Percentiles rank a stretch among this genome's conserved stretches.
These are phyloP conservation scores for Centella asiatica DNA, from an alignment of 129 eudicot genomes.

Conservation along the genomic window DNA sequence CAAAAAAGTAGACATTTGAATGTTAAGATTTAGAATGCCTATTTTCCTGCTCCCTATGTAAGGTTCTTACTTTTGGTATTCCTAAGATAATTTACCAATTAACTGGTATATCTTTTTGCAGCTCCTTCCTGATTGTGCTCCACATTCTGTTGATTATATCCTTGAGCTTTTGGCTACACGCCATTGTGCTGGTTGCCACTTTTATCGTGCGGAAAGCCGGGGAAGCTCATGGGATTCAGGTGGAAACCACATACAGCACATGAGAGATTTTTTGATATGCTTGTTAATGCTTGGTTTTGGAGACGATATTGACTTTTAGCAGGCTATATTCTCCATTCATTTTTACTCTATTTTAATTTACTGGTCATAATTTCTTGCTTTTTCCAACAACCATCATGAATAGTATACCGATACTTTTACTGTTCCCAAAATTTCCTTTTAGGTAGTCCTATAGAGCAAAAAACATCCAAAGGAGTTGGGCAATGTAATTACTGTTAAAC, in stretches of 20 bases:
- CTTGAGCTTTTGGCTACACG: constrained; percentile 40
- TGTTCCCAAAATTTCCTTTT: too few relatives aligned
- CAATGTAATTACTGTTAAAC: neutral
- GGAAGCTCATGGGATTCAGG: constrained; percentile 43
- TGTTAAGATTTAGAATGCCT: too few relatives aligned
- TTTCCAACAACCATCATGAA: neutral
- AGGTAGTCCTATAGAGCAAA: too few relatives aligned
- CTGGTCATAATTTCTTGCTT: neutral
- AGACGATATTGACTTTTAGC: neutral
- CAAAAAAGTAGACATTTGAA: too few relatives aligned
- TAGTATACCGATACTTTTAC: too few relatives aligned
- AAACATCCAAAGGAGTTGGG: neutral
- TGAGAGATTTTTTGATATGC: constrained; percentile 14
- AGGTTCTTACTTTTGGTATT: neutral
- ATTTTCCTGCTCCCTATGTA: neutral
- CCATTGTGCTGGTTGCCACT: constrained; percentile 55
- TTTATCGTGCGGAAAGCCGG: constrained; percentile 54
- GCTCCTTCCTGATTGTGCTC: constrained; percentile 61
- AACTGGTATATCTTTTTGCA: constrained; percentile 4
- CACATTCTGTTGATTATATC: constrained; percentile 41
- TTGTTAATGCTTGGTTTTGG: neutral
- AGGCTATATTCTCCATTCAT: too few relatives aligned
- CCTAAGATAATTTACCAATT: neutral
- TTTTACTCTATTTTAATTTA: too few relatives aligned
- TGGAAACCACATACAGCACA: constrained; percentile 50